phyloP scores from a whole-genome alignment of 2,329 filamentous ascomycete species.

The Myotisia sp. region DNA sequence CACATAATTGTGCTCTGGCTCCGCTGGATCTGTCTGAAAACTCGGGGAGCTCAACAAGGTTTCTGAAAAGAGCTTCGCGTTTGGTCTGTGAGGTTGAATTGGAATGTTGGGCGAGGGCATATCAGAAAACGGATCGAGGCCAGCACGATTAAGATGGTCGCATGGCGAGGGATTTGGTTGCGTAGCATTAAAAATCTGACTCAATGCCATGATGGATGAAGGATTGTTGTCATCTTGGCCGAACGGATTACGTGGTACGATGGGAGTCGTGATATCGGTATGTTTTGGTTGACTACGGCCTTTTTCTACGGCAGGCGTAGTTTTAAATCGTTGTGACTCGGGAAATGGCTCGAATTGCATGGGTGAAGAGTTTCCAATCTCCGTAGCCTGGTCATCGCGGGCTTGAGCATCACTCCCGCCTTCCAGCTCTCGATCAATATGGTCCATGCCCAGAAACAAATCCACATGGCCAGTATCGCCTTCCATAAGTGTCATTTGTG shows the following conservation, averaged over 20 bases:
- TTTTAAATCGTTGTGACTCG: conserved; percentile 34
- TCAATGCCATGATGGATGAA: conserved; percentile 29
- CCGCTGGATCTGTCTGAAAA: conserved; percentile 25
- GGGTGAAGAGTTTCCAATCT: conserved; percentile 25
- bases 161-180: conserved; percentile 36
- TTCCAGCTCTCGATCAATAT: conserved; percentile 40
- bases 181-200: conserved; percentile 36
- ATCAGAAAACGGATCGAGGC: conserved; percentile 30
- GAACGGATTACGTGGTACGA: conserved; percentile 31
- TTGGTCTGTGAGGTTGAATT: conserved; percentile 25
- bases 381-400: conserved; percentile 34
- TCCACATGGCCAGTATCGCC: conserved; percentile 33
- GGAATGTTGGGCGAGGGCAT: conserved; percentile 37
- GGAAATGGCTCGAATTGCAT: conserved; percentile 28
- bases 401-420: conserved; percentile 53
- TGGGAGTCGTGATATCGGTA: conserved; percentile 22
- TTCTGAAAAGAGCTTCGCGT: conserved; percentile 26
- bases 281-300: conserved; percentile 17
- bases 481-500: conserved; percentile 26
- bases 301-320: conserved; percentile 27
- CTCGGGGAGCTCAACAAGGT: conserved; percentile 18
- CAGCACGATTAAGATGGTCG: conserved; percentile 20
- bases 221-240: conserved; percentile 23
- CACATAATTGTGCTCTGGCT: conserved; percentile 31
- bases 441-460: conserved; percentile 26